These are phyloP conservation scores for Aspergillus amoenus DNA, from an alignment of 2,329 filamentous ascomycete species.

Conservation along the genomic window DNA sequence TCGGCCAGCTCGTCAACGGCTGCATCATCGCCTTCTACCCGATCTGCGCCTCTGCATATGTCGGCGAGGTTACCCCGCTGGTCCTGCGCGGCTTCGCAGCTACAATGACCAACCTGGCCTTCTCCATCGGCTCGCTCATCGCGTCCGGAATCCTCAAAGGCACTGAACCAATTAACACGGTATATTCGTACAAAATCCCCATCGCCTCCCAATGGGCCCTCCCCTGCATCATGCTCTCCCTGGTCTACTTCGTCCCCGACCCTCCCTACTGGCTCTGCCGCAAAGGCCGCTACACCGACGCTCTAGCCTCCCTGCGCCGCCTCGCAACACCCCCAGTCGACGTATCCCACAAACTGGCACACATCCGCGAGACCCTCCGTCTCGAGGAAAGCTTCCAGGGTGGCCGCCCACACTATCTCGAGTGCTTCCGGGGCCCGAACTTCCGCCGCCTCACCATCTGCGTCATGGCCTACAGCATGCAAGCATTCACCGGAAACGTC, in stretches of 20 bases:
- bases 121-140: conserved; percentile 34
- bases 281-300: conserved; percentile 21
- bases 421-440: conserved; percentile 29
- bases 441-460: conserved; percentile 29
- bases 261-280: conserved; percentile 28
- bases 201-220: conserved; percentile 27
- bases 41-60: conserved; percentile 49
- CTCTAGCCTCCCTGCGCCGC: conserved; percentile 17
- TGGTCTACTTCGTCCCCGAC: conserved; percentile 25
- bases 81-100: conserved; percentile 30
- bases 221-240: conserved; percentile 21
- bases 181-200: conserved; percentile 25
- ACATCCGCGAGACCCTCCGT: conserved; percentile 29
- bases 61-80: conserved; percentile 31
- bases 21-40: conserved; percentile 63
- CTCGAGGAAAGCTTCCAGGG: conserved; percentile 21
- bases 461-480: conserved; percentile 31
- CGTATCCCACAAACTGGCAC: conserved; percentile 22
- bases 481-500: conserved; percentile 29
- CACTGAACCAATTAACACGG: conserved; percentile 15
- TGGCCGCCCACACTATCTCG: conserved; percentile 17
- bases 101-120: conserved; percentile 31
- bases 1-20: conserved; percentile 61
- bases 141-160: conserved; percentile 31
- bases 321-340: conserved; percentile 22